These are phyloP conservation scores for Trametes meyenii DNA, from an alignment of 768 basidiomycete genomes.

Conservation along the genomic window DNA sequence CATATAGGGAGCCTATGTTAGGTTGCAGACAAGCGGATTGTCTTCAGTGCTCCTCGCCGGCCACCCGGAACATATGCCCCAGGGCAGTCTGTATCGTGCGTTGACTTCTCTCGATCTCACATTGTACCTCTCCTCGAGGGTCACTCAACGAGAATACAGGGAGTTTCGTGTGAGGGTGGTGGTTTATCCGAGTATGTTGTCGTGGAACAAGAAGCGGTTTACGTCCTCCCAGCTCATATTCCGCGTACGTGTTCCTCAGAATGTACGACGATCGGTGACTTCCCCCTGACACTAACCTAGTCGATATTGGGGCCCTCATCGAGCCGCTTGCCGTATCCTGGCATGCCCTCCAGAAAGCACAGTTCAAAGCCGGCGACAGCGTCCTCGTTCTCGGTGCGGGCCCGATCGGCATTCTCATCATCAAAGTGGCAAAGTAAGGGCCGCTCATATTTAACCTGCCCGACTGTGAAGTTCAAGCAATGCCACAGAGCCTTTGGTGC, in stretches of 20 bases:
- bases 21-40: neutral
- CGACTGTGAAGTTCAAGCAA: neutral
- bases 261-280: neutral
- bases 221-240: constrained; percentile 42
- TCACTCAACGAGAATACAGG: constrained; percentile 28
- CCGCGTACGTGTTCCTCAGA: constrained; percentile 35
- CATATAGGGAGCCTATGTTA: constrained; percentile 45
- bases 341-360: constrained; percentile 46
- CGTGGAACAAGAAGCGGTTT: constrained; percentile 39
- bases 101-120: constrained; percentile 12
- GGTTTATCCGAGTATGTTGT: constrained; percentile 48
- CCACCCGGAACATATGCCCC: neutral
- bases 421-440: constrained; percentile 23
- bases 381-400: constrained; percentile 49
- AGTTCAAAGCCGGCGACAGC: constrained; percentile 41
- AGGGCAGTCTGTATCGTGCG: constrained; percentile 35
- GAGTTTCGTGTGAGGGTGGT: constrained; percentile 41
- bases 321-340: constrained; percentile 53
- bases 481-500: constrained; percentile 29
- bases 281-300: constrained; percentile 26
- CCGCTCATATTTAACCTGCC: neutral
- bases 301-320: constrained; percentile 50
- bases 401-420: constrained; percentile 34
- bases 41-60: neutral
- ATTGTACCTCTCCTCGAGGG: too few species aligned